phyloP scores from a whole-genome alignment of 805 yeast genomes.

The Ogataea wickerhamii region DNA sequence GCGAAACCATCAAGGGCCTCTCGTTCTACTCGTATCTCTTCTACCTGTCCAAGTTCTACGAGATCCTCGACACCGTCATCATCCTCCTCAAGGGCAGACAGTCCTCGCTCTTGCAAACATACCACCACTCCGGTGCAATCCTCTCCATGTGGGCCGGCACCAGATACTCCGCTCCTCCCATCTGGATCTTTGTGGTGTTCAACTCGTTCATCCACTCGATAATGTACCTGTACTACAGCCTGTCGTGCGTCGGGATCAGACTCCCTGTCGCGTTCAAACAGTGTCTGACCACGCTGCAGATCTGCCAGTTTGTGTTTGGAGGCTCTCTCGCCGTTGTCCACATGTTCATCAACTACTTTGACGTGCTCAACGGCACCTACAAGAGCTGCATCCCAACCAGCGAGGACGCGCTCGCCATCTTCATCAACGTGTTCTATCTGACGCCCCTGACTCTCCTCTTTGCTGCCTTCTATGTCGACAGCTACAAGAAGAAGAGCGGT shows the following conservation, averaged over 20 bases:
- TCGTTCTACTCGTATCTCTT: slow-evolving; percentile 61
- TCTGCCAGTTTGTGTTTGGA: slow-evolving; percentile 64
- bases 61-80: slow-evolving; percentile 64
- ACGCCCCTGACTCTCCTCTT: slow-evolving; percentile 65
- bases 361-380: slow-evolving; percentile 40
- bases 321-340: slow-evolving; percentile 66
- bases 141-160: slow-evolving; percentile 80
- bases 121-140: slow-evolving; percentile 80
- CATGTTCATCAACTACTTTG: slow-evolving; percentile 56
- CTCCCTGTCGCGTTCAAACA: slow-evolving; percentile 58
- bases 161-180: slow-evolving; percentile 66
- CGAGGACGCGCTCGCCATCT: slow-evolving; percentile 60
- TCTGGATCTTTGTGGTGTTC: slow-evolving; percentile 77
- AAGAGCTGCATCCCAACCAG: slow-evolving; percentile 51
- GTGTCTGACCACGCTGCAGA: slow-evolving; percentile 61
- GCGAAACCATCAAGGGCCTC: slow-evolving; percentile 39
- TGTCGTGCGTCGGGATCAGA: slow-evolving; percentile 53
- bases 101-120: slow-evolving; percentile 63
- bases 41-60: slow-evolving; percentile 68
- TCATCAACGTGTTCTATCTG: slow-evolving; percentile 60
- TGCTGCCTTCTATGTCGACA: slow-evolving; percentile 61
- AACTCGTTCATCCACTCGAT: slow-evolving; percentile 74
- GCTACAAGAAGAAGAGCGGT: slow-evolving; percentile 41
- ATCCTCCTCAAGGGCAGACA: slow-evolving; percentile 66
- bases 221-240: slow-evolving; percentile 68